Evolutionary conservation across 768 basidiomycete genomes (phyloP), one percentile per base, ranked within the genome.

Genomic region (Tulasnella sp.): DNA sequence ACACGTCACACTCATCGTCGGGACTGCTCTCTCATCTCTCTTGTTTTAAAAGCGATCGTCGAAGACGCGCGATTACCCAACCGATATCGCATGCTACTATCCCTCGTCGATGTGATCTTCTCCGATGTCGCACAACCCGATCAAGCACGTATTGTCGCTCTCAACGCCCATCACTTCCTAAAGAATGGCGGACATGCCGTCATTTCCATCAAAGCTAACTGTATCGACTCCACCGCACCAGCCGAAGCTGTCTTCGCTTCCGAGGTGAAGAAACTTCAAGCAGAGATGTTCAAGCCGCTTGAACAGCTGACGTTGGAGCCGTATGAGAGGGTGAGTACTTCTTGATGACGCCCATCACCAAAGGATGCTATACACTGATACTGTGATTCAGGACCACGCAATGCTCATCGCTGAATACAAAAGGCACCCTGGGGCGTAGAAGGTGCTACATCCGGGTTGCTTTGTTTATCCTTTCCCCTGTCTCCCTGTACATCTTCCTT

Each of bases 51-150:
- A 92, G 88, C 94, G 42, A 99, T 99, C 69, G 80, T 99, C 50
- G 96, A 98, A 71, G 96, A 99, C 68, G 96, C 96, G 22, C 92
- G 96, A 63, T 75, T 91, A 69, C 96, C 96, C 12, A 89, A 91
- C 75, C 89, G 84, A 74, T 98, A 99, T 77, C 84, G 94, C 65
- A 97, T 98, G 87, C 84, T 98, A 27, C 75, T 99, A 61, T 86
- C 91, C 54, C 80, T 90, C 55, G 94, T 98, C 59, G 96, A 99
- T 66, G 92, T 94, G 63, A 87, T 99, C 70, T 99, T 99, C 66
- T 92, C 96, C 59, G 96, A 99, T 71, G 83, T 99, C 50, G 96
- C 96, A 0, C 96, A 99, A 70, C 94, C 94, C 45, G 93, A 99
- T 73, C 96, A 99, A 74, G 93, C 93, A 2, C 92, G 93, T 76